A percentile compares a stretch with the other conserved stretches of the same genome.
Evolutionary conservation across 2,329 filamentous ascomycete species (phyloP).

Genomic region (Colletotrichum acutatum): DNA sequence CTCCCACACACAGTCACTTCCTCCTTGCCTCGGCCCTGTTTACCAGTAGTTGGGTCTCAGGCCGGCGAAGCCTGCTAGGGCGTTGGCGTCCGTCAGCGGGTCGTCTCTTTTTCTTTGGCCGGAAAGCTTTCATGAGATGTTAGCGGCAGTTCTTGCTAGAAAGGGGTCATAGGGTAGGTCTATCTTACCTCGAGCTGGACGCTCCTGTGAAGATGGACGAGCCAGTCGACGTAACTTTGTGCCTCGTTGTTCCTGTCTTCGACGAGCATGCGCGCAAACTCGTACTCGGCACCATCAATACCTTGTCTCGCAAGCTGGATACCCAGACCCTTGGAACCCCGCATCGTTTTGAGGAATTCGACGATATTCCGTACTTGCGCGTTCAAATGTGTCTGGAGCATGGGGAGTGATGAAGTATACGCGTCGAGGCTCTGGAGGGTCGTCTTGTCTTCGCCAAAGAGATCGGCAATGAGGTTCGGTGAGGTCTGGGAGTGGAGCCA

Average conservation of each 20-base stretch:
- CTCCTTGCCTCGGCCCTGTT: neutral
- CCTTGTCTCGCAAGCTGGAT: constrained; percentile 93
- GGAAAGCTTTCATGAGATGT: constrained; percentile 59
- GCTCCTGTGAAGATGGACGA: constrained; percentile 92
- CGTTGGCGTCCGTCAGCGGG: constrained; percentile 58
- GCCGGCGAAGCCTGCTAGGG: constrained; percentile 67
- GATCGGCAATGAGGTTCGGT: constrained; percentile 87
- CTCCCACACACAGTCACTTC: neutral
- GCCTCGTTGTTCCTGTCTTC: constrained; percentile 98
- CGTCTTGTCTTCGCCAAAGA: constrained; percentile 83
- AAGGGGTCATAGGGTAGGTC: neutral
- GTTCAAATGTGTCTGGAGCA: constrained; percentile 91
- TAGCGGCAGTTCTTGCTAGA: neutral
- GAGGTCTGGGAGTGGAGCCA: constrained; percentile 96
- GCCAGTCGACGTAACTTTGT: constrained; percentile 98
- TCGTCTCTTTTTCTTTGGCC: constrained; percentile 80
- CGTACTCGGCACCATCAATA: constrained; percentile 93
- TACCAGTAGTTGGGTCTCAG: constrained; percentile 71
- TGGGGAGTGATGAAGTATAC: constrained; percentile 81
- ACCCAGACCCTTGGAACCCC: constrained; percentile 88
- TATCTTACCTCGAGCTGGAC: constrained; percentile 84
- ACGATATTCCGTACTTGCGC: constrained; percentile 94
- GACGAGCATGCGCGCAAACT: constrained; percentile 90
- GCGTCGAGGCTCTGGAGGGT: constrained; percentile 82
- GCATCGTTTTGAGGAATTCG: constrained; percentile 82